Base-by-base conservation (phyloP, 1,284 basidiomycete genomes). In the Papiliotrema laurentii region DNA sequence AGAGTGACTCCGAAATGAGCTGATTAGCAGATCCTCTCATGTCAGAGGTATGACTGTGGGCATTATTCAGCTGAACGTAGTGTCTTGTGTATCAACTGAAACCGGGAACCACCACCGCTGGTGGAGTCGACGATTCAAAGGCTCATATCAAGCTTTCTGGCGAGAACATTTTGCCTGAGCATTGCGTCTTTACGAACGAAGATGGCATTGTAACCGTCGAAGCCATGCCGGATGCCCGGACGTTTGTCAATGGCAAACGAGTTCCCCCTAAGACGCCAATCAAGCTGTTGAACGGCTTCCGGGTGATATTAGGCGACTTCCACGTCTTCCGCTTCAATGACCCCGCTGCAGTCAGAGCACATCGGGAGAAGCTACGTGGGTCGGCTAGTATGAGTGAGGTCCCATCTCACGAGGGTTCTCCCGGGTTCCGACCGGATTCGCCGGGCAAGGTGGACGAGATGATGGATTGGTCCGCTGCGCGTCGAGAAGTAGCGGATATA, bases 261-360 rank as follows among this genome's bases (percentile, higher is more conserved):
- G 80, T 92, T 13, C 68, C 80, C 5, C 79, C 86, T 1, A 83
- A 80, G 33, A 83, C 87, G 48, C 61, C 61, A 55, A 45, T 74
- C 59, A 64, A 62, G 41, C 59, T 69, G 16, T 52, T 85, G 19
- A 93, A 92, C 43, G 94, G 94, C 24, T 97, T 86, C 71, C 87
- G 94, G 37, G 91, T 98, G 62, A 97, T 98, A 69, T 79, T 98
- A 44, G 93, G 94, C 47, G 93, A 97, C 62, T 86, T 93, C 56
- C 96, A 98, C 74, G 92, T 97, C 49, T 98, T 98, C 74, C 83
- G 94, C 16, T 97, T 97, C 77, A 97, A 96, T 67, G 70, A 72
- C 64, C 92, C 92, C 0, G 90, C 91, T 67, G 88, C 93, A 64
- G 93, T 94, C 45, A 84, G 92, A 54, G 92, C 89, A 60, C 85